phyloP scores from a whole-genome alignment of 345 rosid species.

The Limnanthes douglasii region DNA sequence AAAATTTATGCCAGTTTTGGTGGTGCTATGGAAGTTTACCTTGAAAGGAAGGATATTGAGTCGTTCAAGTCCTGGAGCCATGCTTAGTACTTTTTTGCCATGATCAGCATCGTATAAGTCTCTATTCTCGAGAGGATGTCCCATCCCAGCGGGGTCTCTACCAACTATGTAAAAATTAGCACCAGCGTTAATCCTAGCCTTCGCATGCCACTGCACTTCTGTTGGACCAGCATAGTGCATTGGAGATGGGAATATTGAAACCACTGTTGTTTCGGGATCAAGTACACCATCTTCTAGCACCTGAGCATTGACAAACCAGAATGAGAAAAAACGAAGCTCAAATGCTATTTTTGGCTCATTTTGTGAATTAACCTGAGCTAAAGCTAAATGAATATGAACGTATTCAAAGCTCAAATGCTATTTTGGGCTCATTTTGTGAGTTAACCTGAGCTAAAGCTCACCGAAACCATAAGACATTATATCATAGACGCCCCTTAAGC shows the following conservation, averaged over 20 bases:
- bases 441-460: too few species aligned
- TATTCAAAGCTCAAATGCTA: too few species aligned
- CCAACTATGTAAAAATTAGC: conserved; percentile 98
- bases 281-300: conserved; percentile 92
- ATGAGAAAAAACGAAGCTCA: too few species aligned
- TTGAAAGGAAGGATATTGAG: conserved; percentile 93
- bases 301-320: conserved; percentile 17
- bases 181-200: conserved; percentile 93
- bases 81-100: conserved; percentile 82
- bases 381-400: too few species aligned
- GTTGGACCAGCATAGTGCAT: conserved; percentile 98
- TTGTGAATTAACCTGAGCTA: too few species aligned
- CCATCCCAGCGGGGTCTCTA: conserved; percentile 96
- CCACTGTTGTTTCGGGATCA: conserved; percentile 95
- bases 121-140: conserved; percentile 80
- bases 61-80: conserved; percentile 92
- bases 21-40: too few species aligned
- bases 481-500: too few species aligned
- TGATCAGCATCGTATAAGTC: conserved; percentile 94
- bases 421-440: too few species aligned
- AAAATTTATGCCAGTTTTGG: too few species aligned
- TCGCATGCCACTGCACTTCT: conserved; percentile 99
- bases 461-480: too few species aligned
- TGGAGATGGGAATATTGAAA: conserved; percentile 94
- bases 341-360: too few species aligned